Base-by-base conservation (phyloP, 176 grass and related monocot genomes). In the Pontederia paniculata region DNA sequence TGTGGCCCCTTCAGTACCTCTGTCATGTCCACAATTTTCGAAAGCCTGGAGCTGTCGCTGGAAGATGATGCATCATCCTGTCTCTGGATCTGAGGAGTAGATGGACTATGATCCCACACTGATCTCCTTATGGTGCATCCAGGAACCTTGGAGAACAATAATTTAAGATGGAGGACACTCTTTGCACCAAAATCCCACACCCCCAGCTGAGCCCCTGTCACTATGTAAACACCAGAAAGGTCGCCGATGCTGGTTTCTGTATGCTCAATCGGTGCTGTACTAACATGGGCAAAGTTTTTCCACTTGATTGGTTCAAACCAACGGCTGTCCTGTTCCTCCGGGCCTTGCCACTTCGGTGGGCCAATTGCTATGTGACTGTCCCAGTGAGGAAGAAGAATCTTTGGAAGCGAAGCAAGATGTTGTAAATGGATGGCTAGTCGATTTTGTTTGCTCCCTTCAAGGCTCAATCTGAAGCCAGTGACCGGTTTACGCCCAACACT, bases 301-400 rank as follows among this genome's bases (percentile, higher is more conserved):
- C 86, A 93, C 73, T 98, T 98, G 21, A 98, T 88, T 45, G 94
- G 80, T 71, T 98, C 94, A 9, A 98, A 98, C 94, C 94, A 98
- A 52, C 94, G 83, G 62, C 94, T 98, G 71, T 98, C 94, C 69
- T 98, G 94, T 59, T 98, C 94, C 72, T 98, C 94, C 52, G 94
- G 87, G 14, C 83, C 94, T 57, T 88, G 94, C 94, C 94, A 98
- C 80, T 82, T 98, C 17, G 94, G 87, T 45, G 94, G 80, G 37
- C 94, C 94, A 44, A 98, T 98, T 19, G 87, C 82, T 23, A 98
- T 69, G 56, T 91, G 83, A 8, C 83, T 82, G 47, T 98, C 94
- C 94, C 94, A 98, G 25, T 98, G 87, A 19, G 94, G 87, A 46
- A 82, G 16, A 46, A 98, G 82, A 69, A 98, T 98, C 76, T 98